Evolutionary conservation across 257 asterid genomes (phyloP).

Genomic region (Penstemon barbatus): DNA sequence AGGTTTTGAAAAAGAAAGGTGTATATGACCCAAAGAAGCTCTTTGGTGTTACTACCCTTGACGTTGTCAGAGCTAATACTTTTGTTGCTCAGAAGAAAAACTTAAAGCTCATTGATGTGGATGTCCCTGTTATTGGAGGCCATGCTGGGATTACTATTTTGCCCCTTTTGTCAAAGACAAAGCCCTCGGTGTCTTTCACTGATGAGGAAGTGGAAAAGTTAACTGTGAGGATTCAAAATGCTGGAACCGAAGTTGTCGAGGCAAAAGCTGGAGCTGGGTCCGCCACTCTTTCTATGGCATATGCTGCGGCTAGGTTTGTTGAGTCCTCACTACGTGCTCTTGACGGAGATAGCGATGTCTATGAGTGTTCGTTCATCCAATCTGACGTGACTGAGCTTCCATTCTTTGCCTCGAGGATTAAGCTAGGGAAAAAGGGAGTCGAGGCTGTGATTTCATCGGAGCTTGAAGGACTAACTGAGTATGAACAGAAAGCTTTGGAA

Average conservation of each 20-base stretch:
- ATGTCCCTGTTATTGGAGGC: conserved; percentile 80
- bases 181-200: conserved; percentile 57
- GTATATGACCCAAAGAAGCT: conserved; percentile 79
- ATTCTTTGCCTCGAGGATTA: conserved; percentile 82
- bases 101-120: conserved; percentile 75
- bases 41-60: conserved; percentile 82
- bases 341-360: conserved; percentile 78
- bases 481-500: conserved; percentile 77
- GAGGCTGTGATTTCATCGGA: conserved; percentile 72
- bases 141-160: conserved; percentile 85
- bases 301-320: conserved; percentile 83
- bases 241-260: conserved; percentile 92
- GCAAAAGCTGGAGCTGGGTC: conserved; percentile 96
- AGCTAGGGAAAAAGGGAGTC: conserved; percentile 74
- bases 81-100: conserved; percentile 70
- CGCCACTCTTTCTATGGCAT: conserved; percentile 92
- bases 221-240: conserved; percentile 78
- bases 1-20: conserved; percentile 73
- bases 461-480: conserved; percentile 72
- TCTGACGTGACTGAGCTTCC: conserved; percentile 74
- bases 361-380: conserved; percentile 70
- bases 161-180: conserved; percentile 73
- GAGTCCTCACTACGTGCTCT: conserved; percentile 90
- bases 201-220: conserved; percentile 69
- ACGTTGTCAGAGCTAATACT: conserved; percentile 80